Evolutionary conservation across 108 stramenopile genomes (phyloP).

Genomic region (Pseudonitzschia delicatissima): DNA sequence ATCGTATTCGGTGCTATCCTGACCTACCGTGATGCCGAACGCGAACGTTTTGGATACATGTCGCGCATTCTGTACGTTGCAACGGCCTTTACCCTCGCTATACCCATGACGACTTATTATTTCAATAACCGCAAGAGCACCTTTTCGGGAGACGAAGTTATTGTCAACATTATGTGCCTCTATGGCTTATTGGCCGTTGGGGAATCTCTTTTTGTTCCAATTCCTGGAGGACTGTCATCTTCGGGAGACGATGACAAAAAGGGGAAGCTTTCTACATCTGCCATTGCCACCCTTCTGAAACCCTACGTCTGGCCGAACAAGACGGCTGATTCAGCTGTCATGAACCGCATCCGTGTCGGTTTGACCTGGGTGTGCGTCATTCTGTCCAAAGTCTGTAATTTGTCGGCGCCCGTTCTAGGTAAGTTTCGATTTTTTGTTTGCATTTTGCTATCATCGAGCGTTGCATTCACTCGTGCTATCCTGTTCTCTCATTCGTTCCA

Average conservation of each 20-base stretch:
- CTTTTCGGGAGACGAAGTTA: conserved; percentile 16
- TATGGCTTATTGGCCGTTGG: conserved; percentile 40
- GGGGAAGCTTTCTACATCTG: conserved; percentile 42
- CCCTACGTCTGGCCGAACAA: conserved; percentile 96
- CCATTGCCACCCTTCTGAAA: conserved; percentile 67
- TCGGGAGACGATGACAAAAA: not conserved
- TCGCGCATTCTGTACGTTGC: conserved; percentile 38
- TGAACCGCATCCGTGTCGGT: conserved; percentile 84
- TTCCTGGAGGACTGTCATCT: conserved; percentile 15
- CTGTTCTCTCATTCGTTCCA: not conserved
- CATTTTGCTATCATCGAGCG: too few species aligned
- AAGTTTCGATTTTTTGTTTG: too few species aligned
- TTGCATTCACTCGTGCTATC: too few species aligned
- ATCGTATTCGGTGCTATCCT: conserved; percentile 18
- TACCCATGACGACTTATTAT: conserved; percentile 1
- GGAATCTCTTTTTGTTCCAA: conserved; percentile 48
- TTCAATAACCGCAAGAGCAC: conserved; percentile 10
- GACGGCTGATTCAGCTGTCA: conserved; percentile 65
- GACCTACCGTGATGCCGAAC: conserved; percentile 21
- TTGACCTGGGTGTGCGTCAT: conserved; percentile 92
- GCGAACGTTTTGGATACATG: conserved; percentile 39
- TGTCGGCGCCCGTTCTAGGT: conserved; percentile 78
- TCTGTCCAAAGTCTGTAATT: conserved; percentile 74
- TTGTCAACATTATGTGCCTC: conserved; percentile 32
- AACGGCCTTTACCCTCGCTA: conserved; percentile 15